Conservation (phyloP, 306 rosid genomes). For the Glycine tomentella region DNA sequence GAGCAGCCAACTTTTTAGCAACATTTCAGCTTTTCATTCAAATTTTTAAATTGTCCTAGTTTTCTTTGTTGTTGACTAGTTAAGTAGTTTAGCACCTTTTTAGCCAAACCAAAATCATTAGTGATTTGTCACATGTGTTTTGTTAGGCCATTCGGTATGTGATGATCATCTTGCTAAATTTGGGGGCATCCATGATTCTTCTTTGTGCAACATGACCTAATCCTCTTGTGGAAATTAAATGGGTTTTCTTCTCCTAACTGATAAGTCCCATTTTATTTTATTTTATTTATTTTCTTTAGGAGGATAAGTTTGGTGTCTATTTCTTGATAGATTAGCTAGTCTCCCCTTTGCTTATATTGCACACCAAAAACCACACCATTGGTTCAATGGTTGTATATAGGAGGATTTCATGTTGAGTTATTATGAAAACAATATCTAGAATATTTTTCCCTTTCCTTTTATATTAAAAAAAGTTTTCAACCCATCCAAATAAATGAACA, state of each 20-base stretch:
- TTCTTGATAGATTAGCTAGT: background rate
- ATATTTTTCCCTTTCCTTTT: background rate
- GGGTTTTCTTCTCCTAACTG: constrained; percentile 17
- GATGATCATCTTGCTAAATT: constrained; percentile 27
- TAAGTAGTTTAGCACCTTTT: constrained; percentile 33
- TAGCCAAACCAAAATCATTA: constrained; percentile 39
- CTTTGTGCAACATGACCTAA: constrained; percentile 15
- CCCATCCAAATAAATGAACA: background rate
- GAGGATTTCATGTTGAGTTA: background rate
- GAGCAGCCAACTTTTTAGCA: background rate
- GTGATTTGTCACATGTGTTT: constrained; percentile 32
- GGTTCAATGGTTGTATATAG: background rate
- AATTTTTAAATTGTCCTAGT: constrained; percentile 12
- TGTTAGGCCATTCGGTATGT: constrained; percentile 1
- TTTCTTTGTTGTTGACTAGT: background rate
- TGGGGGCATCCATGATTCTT: constrained; percentile 39
- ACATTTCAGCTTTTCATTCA: constrained; percentile 39
- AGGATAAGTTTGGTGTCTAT: background rate
- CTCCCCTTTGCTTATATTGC: constrained; percentile 1
- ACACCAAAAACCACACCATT: background rate
- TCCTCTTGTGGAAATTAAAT: background rate
- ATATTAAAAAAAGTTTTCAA: background rate
- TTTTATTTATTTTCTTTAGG: no score
- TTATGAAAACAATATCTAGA: background rate
- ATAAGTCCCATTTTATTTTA: background rate